Evolutionary conservation across 2,329 filamentous ascomycete genomes (phyloP), one percentile per base, ranked within the genome.

Genomic region (Nothopassalora personata): DNA sequence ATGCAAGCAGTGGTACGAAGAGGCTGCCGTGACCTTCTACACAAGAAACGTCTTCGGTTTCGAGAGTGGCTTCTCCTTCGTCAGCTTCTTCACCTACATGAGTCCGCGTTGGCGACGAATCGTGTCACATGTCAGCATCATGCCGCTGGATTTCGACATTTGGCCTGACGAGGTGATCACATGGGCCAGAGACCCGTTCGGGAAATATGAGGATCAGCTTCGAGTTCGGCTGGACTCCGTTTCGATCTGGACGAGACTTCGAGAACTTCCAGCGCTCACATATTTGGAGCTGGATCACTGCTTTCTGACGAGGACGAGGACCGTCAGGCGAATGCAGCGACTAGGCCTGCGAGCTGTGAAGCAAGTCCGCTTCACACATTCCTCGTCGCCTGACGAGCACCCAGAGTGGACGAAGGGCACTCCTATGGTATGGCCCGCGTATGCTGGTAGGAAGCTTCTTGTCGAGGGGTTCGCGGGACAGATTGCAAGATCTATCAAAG

Each of bases 41-140:
- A 56, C 56, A 2, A 45, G 47, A 30, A 66, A 66, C 53, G 62
- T 54, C 36, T 67, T 66, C 47, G 62, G 62, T 4, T 67, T 66
- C 54, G 63, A 66, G 23, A 56, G 62, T 46, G 15, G 28, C 11
- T 33, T 36, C 18, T 36, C 50, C 8, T 59, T 61, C 45, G 51
- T 34, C 11, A 18, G 30, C 13, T 60, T 63, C 46, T 28, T 56
- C 34, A 23, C 19, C 3, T 54, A 39, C 43, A 36, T 59, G 34
- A 51, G 56, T 15, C 56, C 51, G 10, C 45, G 36, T 5, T 64
- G 60, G 59, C 47, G 53, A 5, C 13, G 47, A 11, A 30, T 18
- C 13, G 52, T 64, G 15, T 58, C 59, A 6, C 59, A 49, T 43
- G 36, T 60, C 53, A 56, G 55, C 47, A n/a, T 60, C 19, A 60